These are phyloP conservation scores for Microcyclosporella mali DNA, from an alignment of 2,329 filamentous ascomycete genomes.

Conservation along the genomic window DNA sequence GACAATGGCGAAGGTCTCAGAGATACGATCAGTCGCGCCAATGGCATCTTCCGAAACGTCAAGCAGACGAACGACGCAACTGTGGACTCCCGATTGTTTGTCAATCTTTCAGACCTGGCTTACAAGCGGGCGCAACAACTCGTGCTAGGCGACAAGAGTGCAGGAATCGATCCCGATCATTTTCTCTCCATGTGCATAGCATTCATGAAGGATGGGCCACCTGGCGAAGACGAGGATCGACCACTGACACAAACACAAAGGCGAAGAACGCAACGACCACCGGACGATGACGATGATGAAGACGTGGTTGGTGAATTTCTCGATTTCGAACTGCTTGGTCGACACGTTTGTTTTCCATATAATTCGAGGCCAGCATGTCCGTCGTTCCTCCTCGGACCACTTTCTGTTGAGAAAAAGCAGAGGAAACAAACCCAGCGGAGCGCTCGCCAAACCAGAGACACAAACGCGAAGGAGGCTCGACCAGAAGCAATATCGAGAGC, in stretches of 20 bases:
- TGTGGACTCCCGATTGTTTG: slow-evolving; percentile 80
- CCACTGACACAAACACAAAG: slow-evolving; percentile 16
- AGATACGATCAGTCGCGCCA: slow-evolving; percentile 29
- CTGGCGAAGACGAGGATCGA: slow-evolving; percentile 47
- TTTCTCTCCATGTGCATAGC: slow-evolving; percentile 84
- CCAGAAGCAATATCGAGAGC: slow-evolving; percentile 71
- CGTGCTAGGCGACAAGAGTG: slow-evolving; percentile 63
- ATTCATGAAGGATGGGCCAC: slow-evolving; percentile 68
- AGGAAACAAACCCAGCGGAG: slow-evolving; percentile 65
- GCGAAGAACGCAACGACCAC: slow-evolving; percentile 14
- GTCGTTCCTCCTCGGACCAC: slow-evolving; percentile 78
- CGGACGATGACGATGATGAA: slow-evolving; percentile 54
- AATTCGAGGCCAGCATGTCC: slow-evolving; percentile 69
- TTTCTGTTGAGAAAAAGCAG: slow-evolving; percentile 80
- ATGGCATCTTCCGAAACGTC: slow-evolving; percentile 60
- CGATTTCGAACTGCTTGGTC: slow-evolving; percentile 81
- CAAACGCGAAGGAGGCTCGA: slow-evolving; percentile 60
- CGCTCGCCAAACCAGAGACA: slow-evolving; percentile 62
- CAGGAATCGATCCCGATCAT: slow-evolving; percentile 81
- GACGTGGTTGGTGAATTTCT: slow-evolving; percentile 67
- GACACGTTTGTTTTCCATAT: slow-evolving; percentile 65
- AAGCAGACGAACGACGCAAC: slow-evolving; percentile 82
- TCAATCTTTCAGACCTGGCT: slow-evolving; percentile 72
- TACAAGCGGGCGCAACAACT: slow-evolving; percentile 71
- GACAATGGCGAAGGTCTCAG: slow-evolving; percentile 51